Evolutionary conservation across 2,329 filamentous ascomycete genomes (phyloP).

Genomic region (Colletotrichum simmondsii): DNA sequence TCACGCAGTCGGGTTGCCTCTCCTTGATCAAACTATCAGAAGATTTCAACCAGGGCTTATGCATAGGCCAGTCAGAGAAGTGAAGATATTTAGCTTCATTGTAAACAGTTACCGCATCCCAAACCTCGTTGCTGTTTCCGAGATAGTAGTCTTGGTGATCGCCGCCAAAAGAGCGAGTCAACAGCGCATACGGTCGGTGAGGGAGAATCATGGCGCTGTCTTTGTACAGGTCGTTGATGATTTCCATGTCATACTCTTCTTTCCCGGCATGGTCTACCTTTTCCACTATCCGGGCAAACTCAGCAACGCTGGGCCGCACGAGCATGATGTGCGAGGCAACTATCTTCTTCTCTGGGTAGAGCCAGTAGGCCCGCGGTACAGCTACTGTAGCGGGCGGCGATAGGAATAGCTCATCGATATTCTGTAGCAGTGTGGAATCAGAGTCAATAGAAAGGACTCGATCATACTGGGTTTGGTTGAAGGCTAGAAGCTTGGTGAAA

Average conservation of each 20-base stretch:
- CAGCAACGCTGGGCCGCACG: conserved; percentile 65
- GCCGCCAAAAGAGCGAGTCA: conserved; percentile 70
- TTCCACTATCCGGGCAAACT: conserved; percentile 52
- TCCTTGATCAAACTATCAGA: conserved; percentile 16
- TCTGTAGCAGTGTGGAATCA: conserved; percentile 68
- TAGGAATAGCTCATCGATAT: conserved; percentile 77
- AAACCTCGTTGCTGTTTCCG: conserved; percentile 54
- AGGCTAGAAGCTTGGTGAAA: conserved; percentile 73
- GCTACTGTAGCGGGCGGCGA: conserved; percentile 68
- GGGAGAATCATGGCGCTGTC: conserved; percentile 70
- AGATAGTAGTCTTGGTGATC: conserved; percentile 58
- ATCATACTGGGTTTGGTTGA: conserved; percentile 69
- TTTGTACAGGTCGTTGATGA: conserved; percentile 71
- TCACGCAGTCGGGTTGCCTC: conserved; percentile 10
- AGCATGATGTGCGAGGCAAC: conserved; percentile 73
- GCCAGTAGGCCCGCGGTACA: conserved; percentile 79
- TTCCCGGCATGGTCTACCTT: conserved; percentile 38
- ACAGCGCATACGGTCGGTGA: conserved; percentile 69
- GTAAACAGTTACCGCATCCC: conserved; percentile 64
- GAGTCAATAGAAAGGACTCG: conserved; percentile 64
- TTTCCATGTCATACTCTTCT: conserved; percentile 72
- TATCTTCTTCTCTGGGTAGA: conserved; percentile 60
- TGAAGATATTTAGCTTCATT: conserved; percentile 70
- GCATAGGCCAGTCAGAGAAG: conserved; percentile 39
- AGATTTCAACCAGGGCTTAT: conserved; percentile 35